Evolutionary conservation across 805 yeast genomes (phyloP), one percentile per base, ranked within the genome.

Genomic region (Candida nitratophila): DNA sequence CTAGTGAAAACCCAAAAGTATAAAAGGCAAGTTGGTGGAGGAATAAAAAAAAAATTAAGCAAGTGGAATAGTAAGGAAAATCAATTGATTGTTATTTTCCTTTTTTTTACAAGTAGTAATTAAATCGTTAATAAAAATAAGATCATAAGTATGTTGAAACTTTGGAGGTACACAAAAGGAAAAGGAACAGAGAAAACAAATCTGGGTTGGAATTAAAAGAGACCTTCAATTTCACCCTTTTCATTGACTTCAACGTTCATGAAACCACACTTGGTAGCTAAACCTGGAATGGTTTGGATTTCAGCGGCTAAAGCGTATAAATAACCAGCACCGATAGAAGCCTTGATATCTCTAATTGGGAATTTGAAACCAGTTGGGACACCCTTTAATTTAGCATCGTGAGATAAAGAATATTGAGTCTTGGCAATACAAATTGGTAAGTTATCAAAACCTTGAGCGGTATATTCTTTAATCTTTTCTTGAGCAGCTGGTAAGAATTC

Each of bases 341-440:
- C 90, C 66, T 95, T 83, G 50, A 91, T 86, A 56, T 91, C 99
- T 64, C 95, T 79, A 55, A 91, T 88, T 41, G 99, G 98, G 63
- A 91, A 86, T 16, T 80, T 85, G 72, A 90, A 91, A 9, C 95
- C 96, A 19, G 84, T 79, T 52, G 99, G 99, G 37, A 88, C 96
- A 61, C 96, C 96, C 70, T 90, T 90, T 64, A 93, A 76, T 20
- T 78, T 70, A 37, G 98, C 89, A 66, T 91, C 98, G 61, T 90
- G 97, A 3, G 97, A 89, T 53, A 91, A 73, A 1, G 96, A 88
- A 73, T 91, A 91, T 67, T 91, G 99, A 2, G 99, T 91, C 74
- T 91, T 91, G 47, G 99, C 99, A 59, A 91, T 86, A 69, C 99
- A 91, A 55, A 91, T 83, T 46, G 98, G 99, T 61, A 91, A 71